Base-by-base conservation (phyloP, 2,329 filamentous ascomycete species). In the Torrubiellomyces zombiae region DNA sequence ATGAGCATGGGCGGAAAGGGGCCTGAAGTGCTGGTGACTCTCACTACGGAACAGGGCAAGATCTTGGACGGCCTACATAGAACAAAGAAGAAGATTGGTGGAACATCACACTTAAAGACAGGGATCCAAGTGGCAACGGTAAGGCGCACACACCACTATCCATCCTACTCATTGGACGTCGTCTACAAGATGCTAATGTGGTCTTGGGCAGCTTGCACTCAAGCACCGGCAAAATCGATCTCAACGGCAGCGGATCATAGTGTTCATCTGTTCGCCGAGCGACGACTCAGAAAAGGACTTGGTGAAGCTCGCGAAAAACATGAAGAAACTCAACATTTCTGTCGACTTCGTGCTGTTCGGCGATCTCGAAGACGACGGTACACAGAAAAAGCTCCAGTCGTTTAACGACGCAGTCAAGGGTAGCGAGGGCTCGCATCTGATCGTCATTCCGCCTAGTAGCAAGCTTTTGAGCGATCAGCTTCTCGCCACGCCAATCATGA, bases 1-100 rank as follows among this genome's bases (percentile, higher is more conserved):
- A 94, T 98, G 85, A 93, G 82, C 56, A 95, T 95, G 86, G 89
- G 82, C 35, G 89, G 86, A 44, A 86, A 81, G 47, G 85, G 83
- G n/a, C 89, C 89, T 24, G 86, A 95, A 57, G 86, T 98, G 36
- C 70, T 98, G 35, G 91, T 89, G 30, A 98, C 89, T 17, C 70
- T 95, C 48, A 95, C 89, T 27, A 86, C 82, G 31, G 91, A 98
- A 53, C 82, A 89, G 47, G 89, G 89, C 53, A 89, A 91, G 61
- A 82, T 98, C 41, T 63, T 95, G 36, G 81, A 92, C 34, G 85
- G 85, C 27, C 60, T 94, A 53, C 86, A 86, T 56, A 75, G 78
- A 44, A 98, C 81, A 33, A 74, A 72, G 60, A 72, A 70, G 53
- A 93, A 93, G 66, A 93, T 98, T 54, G 74, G 78, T 40, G 89